phyloP scores from a whole-genome alignment of 192 early-diverging fungal genomes.

The Radiomyces spectabilis region DNA sequence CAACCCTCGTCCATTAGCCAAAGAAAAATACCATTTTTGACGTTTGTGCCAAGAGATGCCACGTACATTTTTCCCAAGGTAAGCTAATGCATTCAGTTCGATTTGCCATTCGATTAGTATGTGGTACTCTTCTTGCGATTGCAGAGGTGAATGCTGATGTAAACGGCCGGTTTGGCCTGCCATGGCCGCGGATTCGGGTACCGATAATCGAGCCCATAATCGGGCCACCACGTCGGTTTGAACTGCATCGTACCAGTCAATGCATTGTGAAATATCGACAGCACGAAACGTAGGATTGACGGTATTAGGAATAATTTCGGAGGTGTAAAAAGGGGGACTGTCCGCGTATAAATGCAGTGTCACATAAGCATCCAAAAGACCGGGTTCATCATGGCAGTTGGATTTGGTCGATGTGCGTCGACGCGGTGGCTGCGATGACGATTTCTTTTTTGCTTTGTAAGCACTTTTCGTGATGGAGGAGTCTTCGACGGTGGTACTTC shows the following conservation, averaged over 20 bases:
- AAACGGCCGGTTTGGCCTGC: background rate
- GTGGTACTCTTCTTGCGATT: slow-evolving; percentile 4
- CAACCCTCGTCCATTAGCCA: too few relatives aligned
- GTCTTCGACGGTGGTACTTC: slow-evolving; percentile 13
- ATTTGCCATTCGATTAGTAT: slow-evolving; percentile 42
- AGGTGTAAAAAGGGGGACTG: slow-evolving; percentile 21
- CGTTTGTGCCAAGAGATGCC: background rate
- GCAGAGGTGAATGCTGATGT: background rate
- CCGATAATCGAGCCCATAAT: slow-evolving; percentile 20
- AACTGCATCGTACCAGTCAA: slow-evolving; percentile 14
- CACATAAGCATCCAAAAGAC: slow-evolving; percentile 34
- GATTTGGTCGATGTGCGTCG: too few relatives aligned
- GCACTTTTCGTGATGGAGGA: slow-evolving; percentile 9
- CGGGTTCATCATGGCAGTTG: background rate
- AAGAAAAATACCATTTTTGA: background rate
- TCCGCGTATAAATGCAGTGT: slow-evolving; percentile 29
- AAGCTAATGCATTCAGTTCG: slow-evolving; percentile 32
- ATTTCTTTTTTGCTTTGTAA: slow-evolving; percentile 1
- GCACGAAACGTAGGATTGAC: slow-evolving; percentile 25
- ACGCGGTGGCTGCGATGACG: background rate
- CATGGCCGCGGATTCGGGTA: slow-evolving; percentile 12
- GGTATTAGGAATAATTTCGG: slow-evolving; percentile 27
- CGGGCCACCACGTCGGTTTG: slow-evolving; percentile 8
- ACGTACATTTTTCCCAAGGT: slow-evolving; percentile 35
- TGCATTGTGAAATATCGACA: background rate